Evolutionary conservation across 179 eudicot genomes (phyloP).

Genomic region (Vitellaria paradoxa): DNA sequence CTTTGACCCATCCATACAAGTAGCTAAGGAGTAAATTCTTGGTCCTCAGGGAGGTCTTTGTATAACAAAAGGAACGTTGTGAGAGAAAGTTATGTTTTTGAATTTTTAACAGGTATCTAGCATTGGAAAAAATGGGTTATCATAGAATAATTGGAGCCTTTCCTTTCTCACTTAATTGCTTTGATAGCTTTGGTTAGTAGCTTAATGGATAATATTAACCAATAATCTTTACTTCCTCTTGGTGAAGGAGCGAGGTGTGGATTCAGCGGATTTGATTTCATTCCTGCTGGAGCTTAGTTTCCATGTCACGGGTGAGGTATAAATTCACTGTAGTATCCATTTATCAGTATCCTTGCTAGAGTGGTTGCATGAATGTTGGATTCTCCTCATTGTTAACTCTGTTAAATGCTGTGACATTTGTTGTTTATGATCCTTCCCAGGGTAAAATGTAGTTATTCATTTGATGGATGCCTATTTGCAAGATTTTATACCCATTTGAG

Average conservation of each 20-base stretch:
- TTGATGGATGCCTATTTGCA: background rate
- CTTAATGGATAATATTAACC: constrained; percentile 4
- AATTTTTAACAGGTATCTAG: background rate
- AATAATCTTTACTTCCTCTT: constrained; percentile 13
- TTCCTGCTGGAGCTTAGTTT: constrained; percentile 97
- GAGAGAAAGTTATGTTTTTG: background rate
- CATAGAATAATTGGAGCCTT: background rate
- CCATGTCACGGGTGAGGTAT: constrained; percentile 95
- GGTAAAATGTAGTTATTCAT: constrained; percentile 1
- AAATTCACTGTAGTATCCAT: background rate
- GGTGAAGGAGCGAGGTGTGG: constrained; percentile 80
- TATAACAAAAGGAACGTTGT: background rate
- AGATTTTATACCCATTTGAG: background rate
- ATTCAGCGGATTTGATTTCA: constrained; percentile 83
- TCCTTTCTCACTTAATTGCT: too few species aligned
- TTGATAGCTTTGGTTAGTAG: background rate
- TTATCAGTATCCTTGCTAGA: background rate
- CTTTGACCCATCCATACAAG: too few species aligned
- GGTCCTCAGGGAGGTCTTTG: too few species aligned
- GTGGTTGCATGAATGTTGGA: background rate
- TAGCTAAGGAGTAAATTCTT: too few species aligned
- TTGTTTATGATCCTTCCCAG: constrained; percentile 1
- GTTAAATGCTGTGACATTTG: background rate
- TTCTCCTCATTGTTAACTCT: background rate
- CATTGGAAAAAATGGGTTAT: background rate